Conservation (phyloP, 495 filamentous ascomycete genomes). For the Rhizodiscina lignyota region DNA sequence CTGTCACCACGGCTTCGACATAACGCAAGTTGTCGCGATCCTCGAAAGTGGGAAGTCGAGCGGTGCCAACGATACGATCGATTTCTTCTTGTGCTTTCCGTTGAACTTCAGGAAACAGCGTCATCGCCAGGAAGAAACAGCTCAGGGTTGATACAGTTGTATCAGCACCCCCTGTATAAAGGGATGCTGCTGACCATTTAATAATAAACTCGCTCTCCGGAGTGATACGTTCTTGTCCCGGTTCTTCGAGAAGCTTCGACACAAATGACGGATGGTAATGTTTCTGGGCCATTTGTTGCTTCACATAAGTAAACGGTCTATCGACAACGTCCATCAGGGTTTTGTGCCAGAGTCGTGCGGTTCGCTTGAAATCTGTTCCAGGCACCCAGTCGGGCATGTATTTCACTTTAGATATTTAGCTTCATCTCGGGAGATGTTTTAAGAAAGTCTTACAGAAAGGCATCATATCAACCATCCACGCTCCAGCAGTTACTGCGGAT, state of each 20-base stretch:
- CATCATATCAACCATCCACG: slow-evolving; percentile 28
- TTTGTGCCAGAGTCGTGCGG: slow-evolving; percentile 16
- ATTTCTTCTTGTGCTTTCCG: slow-evolving; percentile 40
- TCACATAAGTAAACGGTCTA: slow-evolving; percentile 28
- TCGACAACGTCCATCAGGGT: slow-evolving; percentile 7
- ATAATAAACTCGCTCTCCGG: slow-evolving; percentile 18
- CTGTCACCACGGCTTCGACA: slow-evolving; percentile 28
- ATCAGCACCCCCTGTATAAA: slow-evolving; percentile 43
- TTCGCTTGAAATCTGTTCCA: slow-evolving; percentile 27
- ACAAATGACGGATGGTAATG: slow-evolving; percentile 23
- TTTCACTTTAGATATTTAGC: not conserved
- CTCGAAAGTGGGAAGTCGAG: slow-evolving; percentile 16
- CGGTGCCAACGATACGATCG: slow-evolving; percentile 30
- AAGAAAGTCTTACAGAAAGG: slow-evolving; percentile 19
- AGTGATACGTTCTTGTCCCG: slow-evolving; percentile 9
- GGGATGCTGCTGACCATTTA: slow-evolving; percentile 31
- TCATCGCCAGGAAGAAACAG: slow-evolving; percentile 31
- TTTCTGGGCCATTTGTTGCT: slow-evolving; percentile 24
- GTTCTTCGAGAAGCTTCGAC: slow-evolving; percentile 18
- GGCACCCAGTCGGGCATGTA: slow-evolving; percentile 30
- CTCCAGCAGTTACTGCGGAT: slow-evolving; percentile 19
- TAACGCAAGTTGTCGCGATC: slow-evolving; percentile 27
- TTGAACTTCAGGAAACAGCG: slow-evolving; percentile 31
- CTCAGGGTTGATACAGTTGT: slow-evolving; percentile 27
- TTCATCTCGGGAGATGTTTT: not conserved